phyloP scores from a whole-genome alignment of 2,329 filamentous ascomycete genomes.

The Arthrobotrys musiformis region DNA sequence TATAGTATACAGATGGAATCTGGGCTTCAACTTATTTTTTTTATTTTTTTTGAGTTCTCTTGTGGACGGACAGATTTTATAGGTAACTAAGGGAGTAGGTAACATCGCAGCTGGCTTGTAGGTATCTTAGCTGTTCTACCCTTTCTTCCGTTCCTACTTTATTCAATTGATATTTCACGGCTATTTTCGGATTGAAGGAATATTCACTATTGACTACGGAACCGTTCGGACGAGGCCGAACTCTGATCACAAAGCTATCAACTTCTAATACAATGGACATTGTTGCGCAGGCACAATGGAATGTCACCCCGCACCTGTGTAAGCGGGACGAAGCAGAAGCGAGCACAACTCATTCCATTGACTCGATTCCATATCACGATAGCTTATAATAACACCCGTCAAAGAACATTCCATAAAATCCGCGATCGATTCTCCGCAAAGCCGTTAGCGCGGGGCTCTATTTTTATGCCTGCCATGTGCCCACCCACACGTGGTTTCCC shows the following conservation, averaged over 20 bases:
- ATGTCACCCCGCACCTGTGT: background rate
- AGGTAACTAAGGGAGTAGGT: background rate
- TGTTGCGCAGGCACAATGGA: background rate
- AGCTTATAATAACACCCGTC: background rate
- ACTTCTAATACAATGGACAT: background rate
- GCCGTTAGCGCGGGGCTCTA: background rate
- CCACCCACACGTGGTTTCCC: slow-evolving; percentile 12
- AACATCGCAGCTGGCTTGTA: background rate
- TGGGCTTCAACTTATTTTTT: background rate
- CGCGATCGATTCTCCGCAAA: too few relatives aligned
- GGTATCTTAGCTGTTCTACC: background rate
- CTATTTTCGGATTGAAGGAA: too few relatives aligned
- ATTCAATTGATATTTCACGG: background rate
- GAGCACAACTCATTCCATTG: background rate
- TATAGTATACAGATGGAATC: too few relatives aligned
- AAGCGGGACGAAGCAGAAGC: background rate
- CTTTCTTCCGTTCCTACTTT: background rate
- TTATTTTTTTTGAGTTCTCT: too few relatives aligned
- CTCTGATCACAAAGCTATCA: background rate
- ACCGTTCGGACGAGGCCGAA: too few relatives aligned
- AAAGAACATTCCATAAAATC: background rate
- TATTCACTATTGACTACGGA: too few relatives aligned
- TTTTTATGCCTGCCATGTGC: slow-evolving; percentile 19
- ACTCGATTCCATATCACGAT: background rate
- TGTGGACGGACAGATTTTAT: background rate